Evolutionary conservation across 2,329 filamentous ascomycete genomes (phyloP).

Genomic region (Rhynchosporium agropyri): DNA sequence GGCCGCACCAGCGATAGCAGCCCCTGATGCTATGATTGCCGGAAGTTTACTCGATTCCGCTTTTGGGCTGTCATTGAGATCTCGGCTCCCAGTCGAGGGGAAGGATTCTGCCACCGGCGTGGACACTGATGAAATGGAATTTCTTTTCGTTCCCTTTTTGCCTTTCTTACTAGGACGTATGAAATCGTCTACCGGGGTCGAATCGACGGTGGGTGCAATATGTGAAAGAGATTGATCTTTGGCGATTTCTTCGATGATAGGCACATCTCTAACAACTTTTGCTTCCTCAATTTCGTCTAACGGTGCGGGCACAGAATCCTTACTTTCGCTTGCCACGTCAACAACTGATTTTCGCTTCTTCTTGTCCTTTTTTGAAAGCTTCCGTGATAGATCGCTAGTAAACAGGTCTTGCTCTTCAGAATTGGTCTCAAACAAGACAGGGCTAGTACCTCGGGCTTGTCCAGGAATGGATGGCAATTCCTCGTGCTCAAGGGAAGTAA

Average conservation of each 20-base stretch:
- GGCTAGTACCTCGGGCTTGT: conserved; percentile 19
- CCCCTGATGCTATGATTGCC: conserved; percentile 26
- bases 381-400: conserved; percentile 25
- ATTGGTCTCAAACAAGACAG: conserved; percentile 17
- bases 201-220: conserved; percentile 37
- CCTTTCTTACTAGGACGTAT: conserved; percentile 43
- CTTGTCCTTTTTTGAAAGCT: conserved; percentile 40
- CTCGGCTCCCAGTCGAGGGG: not conserved
- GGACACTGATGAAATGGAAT: conserved; percentile 22
- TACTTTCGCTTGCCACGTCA: conserved; percentile 20
- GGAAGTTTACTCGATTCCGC: conserved; percentile 24
- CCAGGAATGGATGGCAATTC: not conserved
- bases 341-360: conserved; percentile 39
- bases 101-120: conserved; percentile 18
- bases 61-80: conserved; percentile 33
- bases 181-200: conserved; percentile 32
- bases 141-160: conserved; percentile 46
- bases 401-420: conserved; percentile 15
- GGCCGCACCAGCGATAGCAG: conserved; percentile 29
- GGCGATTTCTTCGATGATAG: conserved; percentile 39
- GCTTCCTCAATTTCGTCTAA: conserved; percentile 40
- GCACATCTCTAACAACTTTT: conserved; percentile 34
- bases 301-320: conserved; percentile 20
- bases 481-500: conserved; percentile 4
- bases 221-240: conserved; percentile 40